Percentiles rank a stretch among this genome's conserved stretches.
These are phyloP conservation scores for Trichomonascaceae sp. DNA, from an alignment of 1,139 yeast genomes.

Conservation along the genomic window DNA sequence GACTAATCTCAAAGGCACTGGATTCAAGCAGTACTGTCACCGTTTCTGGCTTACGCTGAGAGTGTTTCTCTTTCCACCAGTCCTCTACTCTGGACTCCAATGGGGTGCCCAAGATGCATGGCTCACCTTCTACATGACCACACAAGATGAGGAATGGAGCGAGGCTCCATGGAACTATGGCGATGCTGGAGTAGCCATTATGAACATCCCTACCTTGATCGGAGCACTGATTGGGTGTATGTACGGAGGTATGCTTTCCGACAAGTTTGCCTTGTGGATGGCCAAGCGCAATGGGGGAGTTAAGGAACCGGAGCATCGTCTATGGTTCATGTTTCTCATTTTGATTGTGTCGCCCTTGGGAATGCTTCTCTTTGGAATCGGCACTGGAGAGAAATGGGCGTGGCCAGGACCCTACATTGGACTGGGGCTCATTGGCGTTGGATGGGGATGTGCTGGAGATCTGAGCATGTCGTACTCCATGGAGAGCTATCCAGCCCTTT, in stretches of 20 bases:
- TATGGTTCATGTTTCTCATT: slow-evolving; percentile 57
- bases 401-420: slow-evolving; percentile 40
- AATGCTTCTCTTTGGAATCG: slow-evolving; percentile 67
- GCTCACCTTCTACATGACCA: slow-evolving; percentile 65
- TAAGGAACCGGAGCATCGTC: slow-evolving; percentile 67
- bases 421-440: slow-evolving; percentile 38
- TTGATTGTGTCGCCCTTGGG: slow-evolving; percentile 65
- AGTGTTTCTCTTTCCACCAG: slow-evolving; percentile 69
- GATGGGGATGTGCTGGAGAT: slow-evolving; percentile 47
- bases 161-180: slow-evolving; percentile 60
- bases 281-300: slow-evolving; percentile 61
- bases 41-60: slow-evolving; percentile 46
- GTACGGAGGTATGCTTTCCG: slow-evolving; percentile 63
- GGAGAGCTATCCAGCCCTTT: slow-evolving; percentile 47
- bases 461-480: slow-evolving; percentile 42
- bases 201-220: slow-evolving; percentile 70
- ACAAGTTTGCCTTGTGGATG: slow-evolving; percentile 57
- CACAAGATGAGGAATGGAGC: slow-evolving; percentile 61
- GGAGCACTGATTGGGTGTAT: slow-evolving; percentile 74
- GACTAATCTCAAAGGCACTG: slow-evolving; percentile 49
- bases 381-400: slow-evolving; percentile 52
- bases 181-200: slow-evolving; percentile 62
- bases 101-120: slow-evolving; percentile 85
- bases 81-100: slow-evolving; percentile 60
- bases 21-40: slow-evolving; percentile 56